Conservation (phyloP, 257 asterid species). For the Petunia secreta region DNA sequence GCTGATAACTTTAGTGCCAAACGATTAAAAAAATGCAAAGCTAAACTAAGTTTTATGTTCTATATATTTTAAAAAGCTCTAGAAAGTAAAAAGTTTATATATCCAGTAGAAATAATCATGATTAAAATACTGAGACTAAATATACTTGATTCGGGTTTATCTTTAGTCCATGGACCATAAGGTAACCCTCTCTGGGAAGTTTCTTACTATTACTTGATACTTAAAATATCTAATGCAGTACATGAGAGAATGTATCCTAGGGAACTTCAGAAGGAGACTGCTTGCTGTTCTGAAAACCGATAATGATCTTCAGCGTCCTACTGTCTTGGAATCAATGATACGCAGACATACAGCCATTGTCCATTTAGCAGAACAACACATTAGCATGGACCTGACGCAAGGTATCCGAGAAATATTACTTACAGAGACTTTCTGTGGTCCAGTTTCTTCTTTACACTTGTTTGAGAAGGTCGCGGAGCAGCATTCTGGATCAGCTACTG, state of each 20-base stretch:
- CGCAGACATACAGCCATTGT: conserved; percentile 85
- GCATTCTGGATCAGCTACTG: conserved; percentile 84
- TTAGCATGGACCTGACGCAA: conserved; percentile 98
- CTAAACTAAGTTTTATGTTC: background rate
- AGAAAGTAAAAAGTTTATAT: background rate
- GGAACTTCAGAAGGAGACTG: conserved; percentile 89
- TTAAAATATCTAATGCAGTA: conserved; percentile 59
- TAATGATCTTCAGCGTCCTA: conserved; percentile 94
- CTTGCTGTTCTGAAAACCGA: conserved; percentile 91
- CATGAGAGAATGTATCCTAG: conserved; percentile 98
- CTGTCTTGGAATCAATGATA: conserved; percentile 80
- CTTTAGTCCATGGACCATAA: background rate
- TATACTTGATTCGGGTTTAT: background rate
- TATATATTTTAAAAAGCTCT: background rate
- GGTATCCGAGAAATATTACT: conserved; percentile 94
- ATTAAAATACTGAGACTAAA: background rate
- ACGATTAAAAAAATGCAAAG: background rate
- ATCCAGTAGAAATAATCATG: conserved; percentile 7
- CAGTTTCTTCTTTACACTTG: conserved; percentile 91
- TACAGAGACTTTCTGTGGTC: conserved; percentile 88
- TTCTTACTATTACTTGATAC: background rate
- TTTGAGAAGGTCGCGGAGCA: conserved; percentile 85
- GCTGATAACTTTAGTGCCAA: background rate
- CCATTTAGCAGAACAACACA: conserved; percentile 96
- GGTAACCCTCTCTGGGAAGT: background rate